Evolutionary conservation across 352 stramenopile genomes (phyloP).

Genomic region (Detonula confervacea): DNA sequence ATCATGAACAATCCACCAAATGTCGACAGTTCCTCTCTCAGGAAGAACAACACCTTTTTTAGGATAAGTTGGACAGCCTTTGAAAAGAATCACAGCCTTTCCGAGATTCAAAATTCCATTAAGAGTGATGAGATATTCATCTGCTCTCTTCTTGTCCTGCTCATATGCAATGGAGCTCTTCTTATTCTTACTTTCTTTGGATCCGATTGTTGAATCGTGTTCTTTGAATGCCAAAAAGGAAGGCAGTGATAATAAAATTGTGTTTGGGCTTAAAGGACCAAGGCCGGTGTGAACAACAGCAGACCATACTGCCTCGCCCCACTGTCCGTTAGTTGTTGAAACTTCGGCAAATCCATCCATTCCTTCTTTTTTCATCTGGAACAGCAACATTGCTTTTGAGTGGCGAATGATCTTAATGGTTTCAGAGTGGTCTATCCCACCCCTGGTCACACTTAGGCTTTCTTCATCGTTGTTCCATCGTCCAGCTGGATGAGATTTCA

Average conservation of each 20-base stretch:
- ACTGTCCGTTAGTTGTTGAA: constrained; percentile 49
- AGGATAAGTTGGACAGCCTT: constrained; percentile 64
- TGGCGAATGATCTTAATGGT: constrained; percentile 38
- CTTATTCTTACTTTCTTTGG: constrained; percentile 14
- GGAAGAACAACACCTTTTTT: constrained; percentile 24
- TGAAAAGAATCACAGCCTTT: constrained; percentile 83
- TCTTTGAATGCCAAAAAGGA: constrained; percentile 31
- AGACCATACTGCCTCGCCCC: constrained; percentile 48
- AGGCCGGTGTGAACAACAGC: constrained; percentile 61
- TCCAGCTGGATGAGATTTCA: constrained; percentile 9
- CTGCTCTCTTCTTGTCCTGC: constrained; percentile 16
- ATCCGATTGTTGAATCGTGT: constrained; percentile 11
- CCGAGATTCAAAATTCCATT: constrained; percentile 75
- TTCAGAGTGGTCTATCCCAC: constrained; percentile 44
- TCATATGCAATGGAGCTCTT: constrained; percentile 9
- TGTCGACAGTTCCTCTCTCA: constrained; percentile 74
- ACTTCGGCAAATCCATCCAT: constrained; percentile 74
- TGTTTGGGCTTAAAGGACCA: constrained; percentile 65
- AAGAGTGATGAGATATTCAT: constrained; percentile 73
- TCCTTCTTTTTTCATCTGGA: constrained; percentile 73
- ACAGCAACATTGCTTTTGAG: constrained; percentile 58
- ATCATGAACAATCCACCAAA: constrained; percentile 86
- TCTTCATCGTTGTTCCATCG: constrained; percentile 59
- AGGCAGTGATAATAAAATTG: constrained; percentile 74
- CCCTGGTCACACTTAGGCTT: constrained; percentile 37